Evolutionary conservation across 176 grass and related monocot species (phyloP).

Genomic region (Lolium rigidum): DNA sequence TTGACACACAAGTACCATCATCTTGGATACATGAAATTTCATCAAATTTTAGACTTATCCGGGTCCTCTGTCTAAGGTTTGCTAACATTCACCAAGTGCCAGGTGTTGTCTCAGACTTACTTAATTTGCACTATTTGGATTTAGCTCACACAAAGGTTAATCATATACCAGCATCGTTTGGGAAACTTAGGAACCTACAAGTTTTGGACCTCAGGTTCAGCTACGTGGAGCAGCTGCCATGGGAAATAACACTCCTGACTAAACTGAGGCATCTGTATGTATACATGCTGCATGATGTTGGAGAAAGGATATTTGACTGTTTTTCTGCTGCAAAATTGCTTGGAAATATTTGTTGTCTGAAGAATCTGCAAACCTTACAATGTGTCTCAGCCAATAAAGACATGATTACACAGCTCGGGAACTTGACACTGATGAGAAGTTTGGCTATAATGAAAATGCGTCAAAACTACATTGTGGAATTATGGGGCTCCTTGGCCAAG

Average conservation of each 20-base stretch:
- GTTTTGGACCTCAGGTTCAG: conserved; percentile 42
- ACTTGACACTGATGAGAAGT: conserved; percentile 40
- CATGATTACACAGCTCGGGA: conserved; percentile 39
- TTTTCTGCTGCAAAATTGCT: neutral
- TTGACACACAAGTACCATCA: conserved; percentile 11
- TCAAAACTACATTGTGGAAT: conserved; percentile 28
- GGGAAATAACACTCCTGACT: conserved; percentile 45
- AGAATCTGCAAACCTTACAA: too few species aligned
- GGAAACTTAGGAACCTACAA: conserved; percentile 53
- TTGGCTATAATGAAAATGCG: conserved; percentile 39
- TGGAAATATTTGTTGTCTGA: too few species aligned
- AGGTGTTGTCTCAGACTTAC: conserved; percentile 18
- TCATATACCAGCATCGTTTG: conserved; percentile 43
- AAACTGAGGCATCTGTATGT: conserved; percentile 52
- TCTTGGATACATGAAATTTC: conserved; percentile 41
- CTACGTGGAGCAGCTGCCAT: conserved; percentile 38
- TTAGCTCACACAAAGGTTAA: conserved; percentile 41
- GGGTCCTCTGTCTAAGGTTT: conserved; percentile 42
- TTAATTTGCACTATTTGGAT: neutral
- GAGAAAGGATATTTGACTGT: conserved; percentile 33
- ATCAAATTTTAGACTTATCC: conserved; percentile 52
- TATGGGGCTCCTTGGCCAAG: conserved; percentile 44
- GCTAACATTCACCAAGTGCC: conserved; percentile 50
- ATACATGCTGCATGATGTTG: neutral
- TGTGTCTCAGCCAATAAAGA: neutral